phyloP scores from a whole-genome alignment of 768 basidiomycete genomes.

The Rhodosporidiobolus odoratus region DNA sequence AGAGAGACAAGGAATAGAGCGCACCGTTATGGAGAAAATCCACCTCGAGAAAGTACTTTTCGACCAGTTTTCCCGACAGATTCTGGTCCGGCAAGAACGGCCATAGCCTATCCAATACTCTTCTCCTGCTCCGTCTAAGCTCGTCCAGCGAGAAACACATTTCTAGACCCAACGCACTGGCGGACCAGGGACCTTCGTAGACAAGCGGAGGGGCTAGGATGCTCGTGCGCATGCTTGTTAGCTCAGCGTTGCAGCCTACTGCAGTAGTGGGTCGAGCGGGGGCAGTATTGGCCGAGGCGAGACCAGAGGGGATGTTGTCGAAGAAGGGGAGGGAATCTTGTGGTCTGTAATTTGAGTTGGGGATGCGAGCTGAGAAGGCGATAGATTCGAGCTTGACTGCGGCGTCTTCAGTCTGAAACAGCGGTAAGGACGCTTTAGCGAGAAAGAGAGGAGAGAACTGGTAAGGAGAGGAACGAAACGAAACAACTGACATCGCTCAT shows the following conservation, averaged over 20 bases:
- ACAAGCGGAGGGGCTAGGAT: constrained; percentile 18
- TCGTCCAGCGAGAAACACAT: constrained; percentile 8
- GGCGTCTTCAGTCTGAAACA: constrained; percentile 32
- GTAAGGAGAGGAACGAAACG: not conserved
- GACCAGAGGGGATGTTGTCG: constrained; percentile 12
- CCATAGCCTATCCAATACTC: not conserved
- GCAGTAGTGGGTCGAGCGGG: not conserved
- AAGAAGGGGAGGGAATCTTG: constrained; percentile 29
- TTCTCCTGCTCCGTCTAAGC: not conserved
- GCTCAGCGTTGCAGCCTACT: constrained; percentile 1
- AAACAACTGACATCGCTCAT: not conserved
- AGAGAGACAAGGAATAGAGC: not conserved
- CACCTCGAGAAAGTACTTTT: constrained; percentile 27
- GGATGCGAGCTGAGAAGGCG: constrained; percentile 16
- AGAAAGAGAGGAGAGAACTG: too few species aligned
- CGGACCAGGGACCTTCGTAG: constrained; percentile 22
- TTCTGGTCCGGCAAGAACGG: not conserved
- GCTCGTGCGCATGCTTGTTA: constrained; percentile 16
- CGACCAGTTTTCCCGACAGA: constrained; percentile 1
- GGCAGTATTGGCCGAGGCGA: not conserved
- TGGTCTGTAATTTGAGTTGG: constrained; percentile 11
- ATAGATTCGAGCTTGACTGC: constrained; percentile 31
- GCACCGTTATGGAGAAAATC: constrained; percentile 11
- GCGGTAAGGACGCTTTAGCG: too few species aligned
- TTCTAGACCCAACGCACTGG: constrained; percentile 10